phyloP scores from a whole-genome alignment of 2,329 filamentous ascomycete species.

The Endoconidiophora laricicola region DNA sequence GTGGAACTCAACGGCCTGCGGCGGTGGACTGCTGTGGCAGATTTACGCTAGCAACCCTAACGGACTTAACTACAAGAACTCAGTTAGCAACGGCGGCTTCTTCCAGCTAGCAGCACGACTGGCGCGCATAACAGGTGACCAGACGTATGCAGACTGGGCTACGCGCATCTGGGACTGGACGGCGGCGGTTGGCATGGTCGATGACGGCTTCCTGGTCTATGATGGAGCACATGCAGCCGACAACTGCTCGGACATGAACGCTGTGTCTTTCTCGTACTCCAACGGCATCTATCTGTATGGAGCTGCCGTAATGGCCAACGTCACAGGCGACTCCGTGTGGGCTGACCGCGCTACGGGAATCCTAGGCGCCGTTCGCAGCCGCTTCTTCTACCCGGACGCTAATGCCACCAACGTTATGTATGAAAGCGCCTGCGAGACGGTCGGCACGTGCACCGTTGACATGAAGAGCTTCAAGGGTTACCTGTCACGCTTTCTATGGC shows the following conservation, averaged over 20 bases:
- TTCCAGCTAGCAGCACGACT: slow-evolving; percentile 67
- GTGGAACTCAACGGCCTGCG: slow-evolving; percentile 53
- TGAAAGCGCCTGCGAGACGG: slow-evolving; percentile 48
- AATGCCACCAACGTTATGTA: slow-evolving; percentile 44
- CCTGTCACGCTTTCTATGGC: slow-evolving; percentile 47
- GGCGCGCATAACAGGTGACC: slow-evolving; percentile 50
- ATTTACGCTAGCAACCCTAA: slow-evolving; percentile 57
- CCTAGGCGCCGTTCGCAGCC: slow-evolving; percentile 29
- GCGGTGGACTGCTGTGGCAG: slow-evolving; percentile 66
- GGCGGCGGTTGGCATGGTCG: slow-evolving; percentile 37
- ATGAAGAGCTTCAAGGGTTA: slow-evolving; percentile 55
- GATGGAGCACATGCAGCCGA: slow-evolving; percentile 42
- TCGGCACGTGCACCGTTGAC: slow-evolving; percentile 41
- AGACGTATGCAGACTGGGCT: slow-evolving; percentile 51
- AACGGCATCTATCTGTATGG: slow-evolving; percentile 50
- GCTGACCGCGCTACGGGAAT: slow-evolving; percentile 33
- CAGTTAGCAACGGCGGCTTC: slow-evolving; percentile 62
- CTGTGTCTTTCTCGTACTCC: slow-evolving; percentile 47
- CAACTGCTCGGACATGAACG: slow-evolving; percentile 37
- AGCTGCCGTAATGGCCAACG: slow-evolving; percentile 45
- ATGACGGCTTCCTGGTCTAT: slow-evolving; percentile 35
- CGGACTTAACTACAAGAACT: slow-evolving; percentile 69
- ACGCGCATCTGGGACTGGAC: slow-evolving; percentile 52
- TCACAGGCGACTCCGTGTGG: slow-evolving; percentile 38
- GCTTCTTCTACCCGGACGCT: slow-evolving; percentile 36